These are phyloP conservation scores for Passiflora organensis DNA, from an alignment of 345 rosid species.

Conservation along the genomic window DNA sequence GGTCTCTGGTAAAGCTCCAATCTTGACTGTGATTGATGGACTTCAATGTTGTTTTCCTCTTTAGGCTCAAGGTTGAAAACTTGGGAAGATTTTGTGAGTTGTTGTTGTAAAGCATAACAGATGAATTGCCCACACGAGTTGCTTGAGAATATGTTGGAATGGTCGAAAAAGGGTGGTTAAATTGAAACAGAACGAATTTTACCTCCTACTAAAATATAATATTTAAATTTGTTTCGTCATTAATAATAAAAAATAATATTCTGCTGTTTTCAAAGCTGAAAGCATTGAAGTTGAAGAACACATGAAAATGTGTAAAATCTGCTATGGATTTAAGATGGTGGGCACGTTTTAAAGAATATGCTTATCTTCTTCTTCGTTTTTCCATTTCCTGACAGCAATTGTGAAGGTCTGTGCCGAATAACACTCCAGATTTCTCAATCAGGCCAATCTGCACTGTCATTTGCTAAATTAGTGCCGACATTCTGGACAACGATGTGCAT, in stretches of 20 bases:
- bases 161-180: neutral
- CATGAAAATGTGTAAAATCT: neutral
- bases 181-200: neutral
- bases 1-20: constrained; percentile 1
- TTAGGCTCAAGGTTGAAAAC: constrained; percentile 5
- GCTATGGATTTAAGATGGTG: neutral
- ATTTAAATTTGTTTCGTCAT: neutral
- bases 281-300: neutral
- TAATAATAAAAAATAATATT: no score
- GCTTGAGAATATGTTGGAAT: no score
- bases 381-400: neutral
- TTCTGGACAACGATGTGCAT: constrained; percentile 5
- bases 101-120: neutral
- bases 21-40: constrained; percentile 11
- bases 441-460: neutral
- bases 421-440: neutral
- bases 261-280: neutral
- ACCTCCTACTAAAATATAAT: neutral
- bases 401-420: neutral
- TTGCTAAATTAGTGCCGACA: constrained; percentile 2
- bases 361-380: neutral
- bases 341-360: neutral
- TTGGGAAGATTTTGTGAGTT: neutral
- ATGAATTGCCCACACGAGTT: neutral
- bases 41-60: neutral